Percentiles rank a stretch among this genome's conserved stretches.
phyloP scores from a whole-genome alignment of 441 rosid genomes.

The Pelargonium cotyledonis region DNA sequence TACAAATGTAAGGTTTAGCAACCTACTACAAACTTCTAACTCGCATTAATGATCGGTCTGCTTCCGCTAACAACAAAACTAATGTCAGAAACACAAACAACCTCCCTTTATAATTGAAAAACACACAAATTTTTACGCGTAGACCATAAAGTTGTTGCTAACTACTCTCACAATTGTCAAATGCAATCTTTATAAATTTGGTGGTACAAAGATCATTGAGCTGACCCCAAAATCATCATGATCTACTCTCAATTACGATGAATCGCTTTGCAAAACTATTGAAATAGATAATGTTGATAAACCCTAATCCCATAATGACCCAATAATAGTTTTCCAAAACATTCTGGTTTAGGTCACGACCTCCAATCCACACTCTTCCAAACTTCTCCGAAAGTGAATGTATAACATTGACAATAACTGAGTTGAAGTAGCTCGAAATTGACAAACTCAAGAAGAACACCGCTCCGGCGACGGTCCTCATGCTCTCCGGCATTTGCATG shows the following conservation, averaged over 20 bases:
- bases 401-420: constrained; percentile 35
- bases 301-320: neutral
- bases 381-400: constrained; percentile 7
- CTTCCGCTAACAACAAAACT: too few relatives aligned
- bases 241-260: neutral
- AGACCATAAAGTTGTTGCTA: too few relatives aligned
- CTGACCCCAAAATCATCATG: too few relatives aligned
- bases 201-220: too few relatives aligned
- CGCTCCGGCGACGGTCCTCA: constrained; percentile 22
- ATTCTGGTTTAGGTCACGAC: neutral
- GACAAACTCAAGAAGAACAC: constrained; percentile 18
- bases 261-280: neutral
- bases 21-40: too few relatives aligned
- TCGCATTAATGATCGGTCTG: too few relatives aligned
- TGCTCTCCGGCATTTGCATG: constrained; percentile 21
- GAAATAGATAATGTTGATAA: neutral
- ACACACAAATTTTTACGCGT: too few relatives aligned
- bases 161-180: too few relatives aligned
- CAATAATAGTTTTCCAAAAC: neutral
- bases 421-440: constrained; percentile 35
- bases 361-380: neutral
- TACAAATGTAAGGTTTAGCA: too few relatives aligned
- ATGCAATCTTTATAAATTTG: too few relatives aligned
- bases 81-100: too few relatives aligned
- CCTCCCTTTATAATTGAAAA: too few relatives aligned